A percentile compares a stretch with the other conserved stretches of the same genome.
phyloP scores from a whole-genome alignment of 208 protist genomes.

The Crithidia sp. region DNA sequence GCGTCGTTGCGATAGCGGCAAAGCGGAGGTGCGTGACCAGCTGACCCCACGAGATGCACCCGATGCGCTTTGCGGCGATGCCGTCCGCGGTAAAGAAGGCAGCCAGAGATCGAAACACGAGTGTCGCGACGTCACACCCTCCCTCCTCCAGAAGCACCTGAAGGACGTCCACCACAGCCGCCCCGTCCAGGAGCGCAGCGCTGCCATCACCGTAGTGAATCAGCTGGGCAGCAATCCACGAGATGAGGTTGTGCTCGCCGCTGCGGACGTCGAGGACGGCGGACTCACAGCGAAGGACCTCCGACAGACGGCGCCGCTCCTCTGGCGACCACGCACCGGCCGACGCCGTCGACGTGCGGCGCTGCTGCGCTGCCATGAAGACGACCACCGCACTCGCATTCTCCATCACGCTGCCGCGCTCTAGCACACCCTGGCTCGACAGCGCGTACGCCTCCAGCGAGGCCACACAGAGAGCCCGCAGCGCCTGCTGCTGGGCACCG shows the following conservation, averaged over 20 bases:
- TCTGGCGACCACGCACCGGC: slow-evolving; percentile 20
- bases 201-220: slow-evolving; percentile 16
- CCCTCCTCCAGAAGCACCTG: slow-evolving; percentile 18
- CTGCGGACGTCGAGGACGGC: slow-evolving; percentile 15
- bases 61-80: slow-evolving; percentile 10
- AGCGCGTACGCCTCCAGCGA: slow-evolving; percentile 16
- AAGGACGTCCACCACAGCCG: slow-evolving; percentile 14
- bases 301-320: slow-evolving; percentile 8
- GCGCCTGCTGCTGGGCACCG: slow-evolving; percentile 7
- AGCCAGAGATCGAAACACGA: slow-evolving; percentile 13
- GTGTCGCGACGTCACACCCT: slow-evolving; percentile 9
- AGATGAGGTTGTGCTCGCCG: slow-evolving; percentile 37
- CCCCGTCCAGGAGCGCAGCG: neutral
- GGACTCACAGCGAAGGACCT: slow-evolving; percentile 14
- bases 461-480: slow-evolving; percentile 26
- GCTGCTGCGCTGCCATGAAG: slow-evolving; percentile 19
- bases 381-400: slow-evolving; percentile 28
- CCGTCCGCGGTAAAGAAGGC: slow-evolving; percentile 14
- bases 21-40: slow-evolving; percentile 39
- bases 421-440: slow-evolving; percentile 25
- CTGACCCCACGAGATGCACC: slow-evolving; percentile 41
- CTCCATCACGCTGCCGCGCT: slow-evolving; percentile 41
- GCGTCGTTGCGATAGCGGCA: neutral
- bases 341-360: neutral
- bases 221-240: slow-evolving; percentile 32